Conservation (phyloP, 1,284 basidiomycete species). For the Stereum hirsutum region DNA sequence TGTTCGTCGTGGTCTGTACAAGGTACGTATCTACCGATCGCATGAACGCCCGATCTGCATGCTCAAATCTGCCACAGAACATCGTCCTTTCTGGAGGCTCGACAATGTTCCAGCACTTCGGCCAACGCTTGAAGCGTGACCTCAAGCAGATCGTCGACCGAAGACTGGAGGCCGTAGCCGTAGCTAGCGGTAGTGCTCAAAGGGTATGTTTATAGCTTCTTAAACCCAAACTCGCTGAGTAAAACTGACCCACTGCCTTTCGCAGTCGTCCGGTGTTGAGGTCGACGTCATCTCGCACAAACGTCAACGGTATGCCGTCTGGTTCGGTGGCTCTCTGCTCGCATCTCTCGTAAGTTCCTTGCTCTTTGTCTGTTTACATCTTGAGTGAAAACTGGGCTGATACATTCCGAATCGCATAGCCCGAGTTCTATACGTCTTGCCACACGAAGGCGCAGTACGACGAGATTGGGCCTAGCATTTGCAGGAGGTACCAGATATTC, state of each 20-base stretch:
- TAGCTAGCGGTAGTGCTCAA: slow-evolving; percentile 68
- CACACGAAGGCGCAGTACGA: slow-evolving; percentile 98
- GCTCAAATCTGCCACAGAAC: slow-evolving; percentile 41
- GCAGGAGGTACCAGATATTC: slow-evolving; percentile 91
- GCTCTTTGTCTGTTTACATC: slow-evolving; percentile 63
- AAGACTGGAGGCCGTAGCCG: slow-evolving; percentile 73
- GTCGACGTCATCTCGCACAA: slow-evolving; percentile 99
- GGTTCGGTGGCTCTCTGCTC: slow-evolving; percentile 95
- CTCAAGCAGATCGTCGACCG: slow-evolving; percentile 92
- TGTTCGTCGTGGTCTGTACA: slow-evolving; percentile 89
- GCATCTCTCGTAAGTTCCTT: slow-evolving; percentile 70
- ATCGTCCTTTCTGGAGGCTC: slow-evolving; percentile 94
- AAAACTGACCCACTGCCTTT: slow-evolving; percentile 9
- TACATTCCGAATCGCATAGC: slow-evolving; percentile 32
- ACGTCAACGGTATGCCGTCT: slow-evolving; percentile 96
- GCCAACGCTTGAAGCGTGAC: slow-evolving; percentile 91
- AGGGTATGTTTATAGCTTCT: slow-evolving; percentile 39
- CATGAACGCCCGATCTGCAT: slow-evolving; percentile 2
- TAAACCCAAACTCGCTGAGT: not conserved
- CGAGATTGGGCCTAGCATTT: slow-evolving; percentile 94
- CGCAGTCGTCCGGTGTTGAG: slow-evolving; percentile 85
- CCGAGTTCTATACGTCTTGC: slow-evolving; percentile 96
- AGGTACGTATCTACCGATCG: slow-evolving; percentile 53
- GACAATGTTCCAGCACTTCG: slow-evolving; percentile 98
- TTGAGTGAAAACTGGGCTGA: slow-evolving; percentile 44